Evolutionary conservation across 1,284 basidiomycete genomes (phyloP), one percentile per base, ranked within the genome.

Genomic region (Schizophyllum commune): DNA sequence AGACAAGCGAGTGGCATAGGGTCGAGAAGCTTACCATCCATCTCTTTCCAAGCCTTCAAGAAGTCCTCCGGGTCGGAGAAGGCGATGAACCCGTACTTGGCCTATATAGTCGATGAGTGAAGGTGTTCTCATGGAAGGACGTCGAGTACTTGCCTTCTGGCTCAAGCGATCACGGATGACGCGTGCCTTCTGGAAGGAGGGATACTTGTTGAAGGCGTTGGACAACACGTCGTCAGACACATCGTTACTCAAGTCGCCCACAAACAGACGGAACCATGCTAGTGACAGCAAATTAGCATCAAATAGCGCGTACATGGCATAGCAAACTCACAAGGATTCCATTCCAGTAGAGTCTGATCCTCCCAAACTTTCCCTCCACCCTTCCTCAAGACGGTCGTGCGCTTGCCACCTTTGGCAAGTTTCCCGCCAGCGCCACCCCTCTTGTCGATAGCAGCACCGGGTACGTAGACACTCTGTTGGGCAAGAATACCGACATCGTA

Each of bases 11-110:
- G 52, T 39, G 15, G 39, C 20, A 59, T 32, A 15, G 71, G 2
- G 17, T 3, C 39, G 17, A 47, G 3, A 47, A 47, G 39, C 89
- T 60, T 68, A 91, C 96, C 96, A 74, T 99, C 94, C 94, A 98
- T 98, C 74, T 99, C 94, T 72, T 99, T 99, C 97, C 97, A 99
- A 6, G 97, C 97, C 68, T 86, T 94, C 62, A 99, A 74, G 73
- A 98, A 99, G 73, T 99, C 97, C 76, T 99, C 96, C 0, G 97
- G 97, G 70, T 99, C 97, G 61, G 93, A 94, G 74, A 99, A 99
- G 0, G 94, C 92, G 39, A 99, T 94, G 70, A 99, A 99, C 0
- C 94, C 97, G 70, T 91, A 99, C 73, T 94, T 97, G 0, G 95
- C 94, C 92, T 99, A 27, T 63, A 9, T 57, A 58, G 34, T 55